These are phyloP conservation scores for Papilionanthe hybrid DNA, from an alignment of 116 monocot species.

Conservation along the genomic window DNA sequence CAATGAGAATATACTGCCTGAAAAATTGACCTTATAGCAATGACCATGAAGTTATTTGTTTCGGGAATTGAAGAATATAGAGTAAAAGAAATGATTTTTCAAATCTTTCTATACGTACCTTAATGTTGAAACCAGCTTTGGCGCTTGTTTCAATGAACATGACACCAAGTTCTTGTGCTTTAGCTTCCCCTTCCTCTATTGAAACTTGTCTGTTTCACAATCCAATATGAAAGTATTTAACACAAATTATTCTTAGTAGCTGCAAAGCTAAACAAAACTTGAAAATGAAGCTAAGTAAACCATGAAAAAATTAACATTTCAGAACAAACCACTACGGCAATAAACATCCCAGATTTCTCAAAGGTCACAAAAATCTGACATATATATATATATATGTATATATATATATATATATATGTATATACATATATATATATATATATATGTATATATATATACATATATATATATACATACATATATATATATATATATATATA, in stretches of 20 bases:
- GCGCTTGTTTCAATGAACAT: slow-evolving; percentile 97
- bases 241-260: neutral
- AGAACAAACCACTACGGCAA: too few species aligned
- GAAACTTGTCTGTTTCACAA: slow-evolving; percentile 67
- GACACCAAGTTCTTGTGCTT: slow-evolving; percentile 60
- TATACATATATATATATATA: too few species aligned
- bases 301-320: too few species aligned
- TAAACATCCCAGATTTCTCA: neutral
- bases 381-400: neutral
- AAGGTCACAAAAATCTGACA: neutral
- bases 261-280: neutral
- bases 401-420: too few species aligned
- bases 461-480: too few species aligned
- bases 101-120: slow-evolving; percentile 33
- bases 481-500: too few species aligned
- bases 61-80: too few species aligned
- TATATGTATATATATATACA: too few species aligned
- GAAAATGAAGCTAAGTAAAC: too few species aligned
- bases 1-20: too few species aligned
- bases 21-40: too few species aligned
- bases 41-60: too few species aligned
- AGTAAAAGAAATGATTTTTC: neutral
- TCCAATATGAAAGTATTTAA: neutral
- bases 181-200: slow-evolving; percentile 79
- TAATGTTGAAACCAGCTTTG: slow-evolving; percentile 92